Base-by-base conservation (phyloP, 345 rosid species). In the Arabidopsis arenosa region DNA sequence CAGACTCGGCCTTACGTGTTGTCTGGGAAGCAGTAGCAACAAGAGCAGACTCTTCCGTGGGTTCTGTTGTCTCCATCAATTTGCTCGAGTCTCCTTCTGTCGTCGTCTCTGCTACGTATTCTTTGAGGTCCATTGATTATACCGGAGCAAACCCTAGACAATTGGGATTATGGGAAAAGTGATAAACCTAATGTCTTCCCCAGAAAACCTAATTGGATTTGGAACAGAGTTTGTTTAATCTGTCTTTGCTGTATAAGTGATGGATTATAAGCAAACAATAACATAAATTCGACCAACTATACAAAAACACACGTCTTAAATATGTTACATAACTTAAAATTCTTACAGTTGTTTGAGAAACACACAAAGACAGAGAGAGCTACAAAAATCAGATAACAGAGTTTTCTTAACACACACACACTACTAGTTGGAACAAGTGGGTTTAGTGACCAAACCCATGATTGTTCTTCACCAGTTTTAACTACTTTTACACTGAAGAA, bases 381-480 rank as follows among this genome's bases (percentile, higher is more conserved):
- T 18, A 5, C 48, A 54, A 55, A 58, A 53, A 69, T 11, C 43
- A 70, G 4, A 63, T 13, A 33, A 54, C 2, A 35, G 54, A 70
- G 53, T 44, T 35, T 55, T 8, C 3, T 13, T 41, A 15, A 40
- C n/a, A 39, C n/a, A 39, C 49, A 51, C 5, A 45, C 68, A 14
- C 14, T 14, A 70, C 43, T 28, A 40, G 28, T 47, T 41, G 26
- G 48, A 69, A 69, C 75, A 76, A 76, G 49, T 61, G 52, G 70
- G 70, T 54, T 43, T 39, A 57, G 75, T 53, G 32, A 48, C 49
- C 33, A 48, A 40, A 63, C 63, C 63, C 75, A 77, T 57, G n/a
- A 39, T 39, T 77, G 67, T 77, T 77, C 66, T 70, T 63, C 44
- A 68, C 79, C 26, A 52, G 61, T 21, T 44, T 33, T 41, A 45